Percentiles rank a stretch among this genome's conserved stretches.
Conservation (phyloP, 176 grass and related monocot genomes). For the Aegilops longissima region DNA sequence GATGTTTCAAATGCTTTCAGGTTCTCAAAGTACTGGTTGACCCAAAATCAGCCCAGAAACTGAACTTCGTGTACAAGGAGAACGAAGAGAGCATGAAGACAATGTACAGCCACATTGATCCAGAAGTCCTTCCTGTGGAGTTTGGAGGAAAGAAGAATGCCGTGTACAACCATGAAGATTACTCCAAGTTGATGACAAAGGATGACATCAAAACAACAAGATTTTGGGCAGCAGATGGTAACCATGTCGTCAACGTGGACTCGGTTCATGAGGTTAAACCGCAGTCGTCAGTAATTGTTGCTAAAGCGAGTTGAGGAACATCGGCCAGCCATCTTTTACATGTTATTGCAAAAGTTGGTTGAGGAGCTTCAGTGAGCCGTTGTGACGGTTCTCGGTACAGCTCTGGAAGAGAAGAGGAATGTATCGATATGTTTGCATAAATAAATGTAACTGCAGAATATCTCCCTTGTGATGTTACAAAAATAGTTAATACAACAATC, state of each 20-base stretch:
- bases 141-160: conserved; percentile 69
- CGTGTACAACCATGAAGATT: conserved; percentile 78
- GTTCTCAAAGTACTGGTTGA: conserved; percentile 71
- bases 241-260: background rate
- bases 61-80: conserved; percentile 67
- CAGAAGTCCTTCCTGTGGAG: conserved; percentile 59
- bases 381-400: background rate
- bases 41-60: conserved; percentile 60
- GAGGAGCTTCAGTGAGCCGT: background rate
- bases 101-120: conserved; percentile 60
- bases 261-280: conserved; percentile 22
- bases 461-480: background rate
- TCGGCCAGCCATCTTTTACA: background rate
- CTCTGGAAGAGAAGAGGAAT: background rate
- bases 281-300: conserved; percentile 1
- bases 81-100: conserved; percentile 66
- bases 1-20: conserved; percentile 23
- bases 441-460: background rate
- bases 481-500: background rate
- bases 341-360: background rate
- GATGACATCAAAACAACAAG: conserved; percentile 62
- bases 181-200: conserved; percentile 65
- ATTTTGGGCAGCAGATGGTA: conserved; percentile 41
- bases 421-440: background rate
- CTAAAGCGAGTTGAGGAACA: conserved; percentile 53